Evolutionary conservation across 2,329 filamentous ascomycete species (phyloP), one percentile per base, ranked within the genome.

Genomic region (Aschersonia sp.): DNA sequence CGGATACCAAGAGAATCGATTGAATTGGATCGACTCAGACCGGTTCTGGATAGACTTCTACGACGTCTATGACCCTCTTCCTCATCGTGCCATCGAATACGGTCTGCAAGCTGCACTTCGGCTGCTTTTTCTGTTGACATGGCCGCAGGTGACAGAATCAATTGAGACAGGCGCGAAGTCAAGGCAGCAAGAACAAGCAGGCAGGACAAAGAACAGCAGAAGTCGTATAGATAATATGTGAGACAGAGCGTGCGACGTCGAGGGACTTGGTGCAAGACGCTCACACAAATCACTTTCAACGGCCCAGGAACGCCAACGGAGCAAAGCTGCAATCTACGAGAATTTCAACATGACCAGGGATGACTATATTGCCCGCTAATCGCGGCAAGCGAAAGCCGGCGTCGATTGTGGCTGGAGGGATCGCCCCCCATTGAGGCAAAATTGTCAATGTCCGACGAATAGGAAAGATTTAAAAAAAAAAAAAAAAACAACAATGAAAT

Each of bases 1-100:
- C 60, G 64, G 49, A 69, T 68, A 41, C 65, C 67, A 54, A 70
- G 58, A 1, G 67, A 69, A 41, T 66, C 60, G 30, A 47, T 57
- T 1, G 66, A 68, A 47, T 49, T 52, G 43, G 47, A 35, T 11
- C 56, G 52, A n/a, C 49, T 52, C 37, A 55, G 46, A 3, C 51
- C 41, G 14, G 49, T 35, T 30, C 46, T 48, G 22, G 51, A 45
- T 32, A 51, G 52, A 45, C 50, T 58, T 31, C 51, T 45, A 37
- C 55, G 54, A 30, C 51, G 54, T 5, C 44, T 45, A 10, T 47
- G 53, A 30, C 51, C 57, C 30, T 59, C 56, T 51, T 67, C 64
- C 47, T 63, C 63, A 40, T 66, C 64, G 11, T 59, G 51, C 64
- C 65, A 67, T 49, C 59, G 64, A 41, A 68, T 52, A 29, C 61